Evolutionary conservation across 257 asterid species (phyloP), one percentile per base, ranked within the genome.

Genomic region (Scutellaria galericulata): DNA sequence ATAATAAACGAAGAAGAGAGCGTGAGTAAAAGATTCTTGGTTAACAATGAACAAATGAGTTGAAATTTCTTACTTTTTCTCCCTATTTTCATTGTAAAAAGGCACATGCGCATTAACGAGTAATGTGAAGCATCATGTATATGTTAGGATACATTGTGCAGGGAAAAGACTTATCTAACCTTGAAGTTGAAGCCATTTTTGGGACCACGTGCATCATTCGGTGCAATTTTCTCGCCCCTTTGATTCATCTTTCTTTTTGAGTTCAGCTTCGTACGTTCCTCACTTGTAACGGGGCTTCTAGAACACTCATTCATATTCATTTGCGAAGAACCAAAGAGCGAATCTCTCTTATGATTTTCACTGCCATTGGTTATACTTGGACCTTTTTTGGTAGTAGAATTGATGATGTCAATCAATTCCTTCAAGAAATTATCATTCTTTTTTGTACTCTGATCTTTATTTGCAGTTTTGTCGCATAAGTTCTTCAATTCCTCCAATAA

Each of bases 181-280:
- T 75, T 70, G 58, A 66, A 18, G 39, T 74, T 59, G 64, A 47
- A 64, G 44, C 42, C 55, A 18, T 66, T 54, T 47, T 52, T 54
- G 13, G 70, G 60, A 54, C 59, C 74, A 65, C 35, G 9, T 20
- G 22, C 53, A 55, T 35, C 78, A 20, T 52, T 24, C 62, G 46
- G 77, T 48, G 74, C 40, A 27, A 72, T 86, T 77, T 71, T 71
- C 72, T 75, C 74, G 74, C 52, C 73, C 31, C 10, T 31, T 3
- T 3, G 45, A 59, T 0, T 0, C 1, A 35, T 57, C 37, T 31
- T 31, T 9, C 45, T 1, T 6, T 53, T 75, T 22, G 78, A 59
- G 46, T 70, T 64, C 22, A 7, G 12, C 70, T 72, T 83, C 77
- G 42, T 60, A 15, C 39, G 13, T 58, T 68, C 69, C 54, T 46